A percentile compares a stretch with the other conserved stretches of the same genome.
phyloP scores from a whole-genome alignment of 2,329 filamentous ascomycete genomes.

The Triangularia setosa region DNA sequence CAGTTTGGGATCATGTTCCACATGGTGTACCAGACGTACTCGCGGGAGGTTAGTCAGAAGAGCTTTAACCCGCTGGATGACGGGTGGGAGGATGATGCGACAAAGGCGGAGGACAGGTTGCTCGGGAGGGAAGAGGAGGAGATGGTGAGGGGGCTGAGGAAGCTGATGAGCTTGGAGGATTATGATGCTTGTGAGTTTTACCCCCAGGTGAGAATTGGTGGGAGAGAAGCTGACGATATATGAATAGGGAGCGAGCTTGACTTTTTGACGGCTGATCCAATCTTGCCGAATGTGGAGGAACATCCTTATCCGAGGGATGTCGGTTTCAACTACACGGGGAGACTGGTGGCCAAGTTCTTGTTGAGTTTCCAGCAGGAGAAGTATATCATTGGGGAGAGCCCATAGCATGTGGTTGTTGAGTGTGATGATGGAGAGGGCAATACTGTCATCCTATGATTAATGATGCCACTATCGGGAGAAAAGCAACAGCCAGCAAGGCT shows the following conservation, averaged over 20 bases:
- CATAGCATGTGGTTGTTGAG: not conserved
- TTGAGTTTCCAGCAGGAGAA: conserved; percentile 51
- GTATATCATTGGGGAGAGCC: conserved; percentile 26
- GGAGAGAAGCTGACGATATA: conserved; percentile 11
- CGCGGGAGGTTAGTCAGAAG: conserved; percentile 43
- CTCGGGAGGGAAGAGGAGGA: conserved; percentile 44
- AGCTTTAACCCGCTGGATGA: conserved; percentile 51
- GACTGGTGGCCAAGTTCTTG: conserved; percentile 51
- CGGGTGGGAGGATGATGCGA: conserved; percentile 35
- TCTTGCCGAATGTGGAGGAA: conserved; percentile 42
- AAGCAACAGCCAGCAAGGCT: not conserved
- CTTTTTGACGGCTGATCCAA: conserved; percentile 44
- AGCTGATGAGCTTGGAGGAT: conserved; percentile 38
- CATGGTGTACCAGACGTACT: conserved; percentile 56
- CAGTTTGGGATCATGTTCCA: conserved; percentile 60
- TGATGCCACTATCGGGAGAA: not conserved
- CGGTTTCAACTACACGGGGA: conserved; percentile 49
- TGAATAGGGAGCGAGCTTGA: conserved; percentile 38
- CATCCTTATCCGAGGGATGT: conserved; percentile 47
- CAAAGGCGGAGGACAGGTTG: conserved; percentile 40
- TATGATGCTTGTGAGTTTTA: conserved; percentile 41
- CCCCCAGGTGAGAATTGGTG: not conserved
- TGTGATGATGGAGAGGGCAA: not conserved
- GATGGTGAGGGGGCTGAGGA: conserved; percentile 43
- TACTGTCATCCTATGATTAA: not conserved